Evolutionary conservation across 2,329 filamentous ascomycete species (phyloP), one percentile per base, ranked within the genome.

Genomic region (Neobulgaria alba): DNA sequence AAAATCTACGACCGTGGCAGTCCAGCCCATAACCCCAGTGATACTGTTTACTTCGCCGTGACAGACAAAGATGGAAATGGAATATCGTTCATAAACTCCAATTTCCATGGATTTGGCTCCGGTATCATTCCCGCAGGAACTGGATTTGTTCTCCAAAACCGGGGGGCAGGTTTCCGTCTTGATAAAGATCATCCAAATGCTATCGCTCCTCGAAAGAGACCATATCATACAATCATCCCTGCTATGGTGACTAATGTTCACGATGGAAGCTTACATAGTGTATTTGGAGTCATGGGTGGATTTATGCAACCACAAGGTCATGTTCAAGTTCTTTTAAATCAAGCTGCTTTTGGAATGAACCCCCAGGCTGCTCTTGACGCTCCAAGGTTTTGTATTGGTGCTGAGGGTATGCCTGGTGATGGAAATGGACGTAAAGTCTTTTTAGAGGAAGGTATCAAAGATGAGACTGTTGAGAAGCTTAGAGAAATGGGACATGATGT

Each of bases 241-340:
- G 90, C 85, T 0, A 73, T 96, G 61, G 78, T 90, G 14, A 96
- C 92, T 0, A 87, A 92, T 52, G 60, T 76, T 14, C 65, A 67
- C 3, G 87, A 93, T 53, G 76, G 77, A 18, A 80, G 75, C 36
- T 65, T 96, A 42, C 85, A 95, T 61, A 83, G 78, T 3, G 84
- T 94, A 0, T 95, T 90, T 56, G 92, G 92, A 39, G 90, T 96
- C 45, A 96, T 96, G 92, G 92, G 92, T 38, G 90, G 88, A 2
- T 96, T 93, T 64, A 96, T 96, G 85, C 92, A 98, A 65, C 92
- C 92, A 0, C 92, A 96, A 63, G 92, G 90, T 16, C 92, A 96
- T 46, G 81, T 96, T 0, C 92, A 96, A 63, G 88, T 95, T 0
- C 66, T 98, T 8, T 69, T 96, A 2, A 94, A 93, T 51, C 89